Evolutionary conservation across 2,329 filamentous ascomycete species (phyloP), one percentile per base, ranked within the genome.

Genomic region (Hymenoscyphus fraxineus): DNA sequence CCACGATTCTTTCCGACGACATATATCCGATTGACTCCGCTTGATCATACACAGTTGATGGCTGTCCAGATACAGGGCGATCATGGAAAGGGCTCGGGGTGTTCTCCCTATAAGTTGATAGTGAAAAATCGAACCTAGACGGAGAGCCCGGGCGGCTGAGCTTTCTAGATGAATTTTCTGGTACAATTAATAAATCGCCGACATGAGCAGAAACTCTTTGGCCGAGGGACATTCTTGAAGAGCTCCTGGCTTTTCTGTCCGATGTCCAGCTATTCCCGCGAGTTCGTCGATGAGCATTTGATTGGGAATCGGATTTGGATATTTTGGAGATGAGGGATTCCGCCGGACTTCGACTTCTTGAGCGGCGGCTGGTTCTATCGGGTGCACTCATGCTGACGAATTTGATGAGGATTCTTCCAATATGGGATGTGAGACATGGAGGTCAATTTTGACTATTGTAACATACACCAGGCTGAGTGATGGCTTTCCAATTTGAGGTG

Each of bases 141-240:
- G 19, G 32, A 2, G 32, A 57, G 3, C 31, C 31, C 27, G 54
- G 27, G 19, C 22, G 27, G 32, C 15, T 35, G 54, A 12, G 19
- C 19, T 40, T 41, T 41, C 58, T 40, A 6, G 51, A 16, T 38
- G 63, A 57, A 40, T 12, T 55, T 9, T 31, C 32, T 22, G 59
- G 59, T 12, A 51, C 40, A 41, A 51, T 57, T 40, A 61, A 44
- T 40, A 65, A 39, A 22, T 65, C 60, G 31, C 55, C 63, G 10
- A 62, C 59, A 47, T 62, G 63, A n/a, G 56, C 55, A 6, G 60
- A 62, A 16, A 59, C 62, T 27, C 63, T 65, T 40, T 39, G 39
- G 51, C 63, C 55, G 15, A 39, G 51, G 10, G 63, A 58, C 41
- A 60, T 61, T 56, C 57, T n/a, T 41, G 47, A 47, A 54, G 47